Base-by-base conservation (phyloP, 2,329 filamentous ascomycete species). In the Leptodontidium sp. region DNA sequence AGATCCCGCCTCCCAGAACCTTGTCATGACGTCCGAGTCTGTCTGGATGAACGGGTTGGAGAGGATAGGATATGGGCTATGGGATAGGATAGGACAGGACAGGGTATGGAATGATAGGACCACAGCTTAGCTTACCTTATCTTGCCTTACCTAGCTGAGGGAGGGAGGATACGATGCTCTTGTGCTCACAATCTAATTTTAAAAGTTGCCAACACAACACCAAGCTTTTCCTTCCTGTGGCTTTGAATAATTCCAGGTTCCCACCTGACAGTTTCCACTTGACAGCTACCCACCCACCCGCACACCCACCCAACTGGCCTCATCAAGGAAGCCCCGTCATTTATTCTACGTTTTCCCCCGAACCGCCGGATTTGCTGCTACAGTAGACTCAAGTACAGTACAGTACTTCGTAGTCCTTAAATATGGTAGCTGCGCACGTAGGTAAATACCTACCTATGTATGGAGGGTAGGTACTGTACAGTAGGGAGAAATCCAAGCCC, bases 171-270 rank as follows among this genome's bases (percentile, higher is more conserved):
- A 4, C 17, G 7, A 47, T 15, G 43, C 17, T 47, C 43, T 47
- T 12, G 17, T n/a, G 29, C 52, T 32, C 52, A 55, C 53, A 57
- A 57, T 57, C 35, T 57, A 40, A 57, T 38, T 38, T 38, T 38
- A 57, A 57, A 57, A 38, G 29, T 57, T 21, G 53, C 53, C 53
- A 57, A 40, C 53, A 57, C 32, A 57, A 57, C 32, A 24, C 21
- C 53, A 38, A 57, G 35, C 6, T 17, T 15, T 21, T 17, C 15
- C 17, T 24, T 57, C n/a, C 53, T 21, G 21, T 21, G 21, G 21
- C 21, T 21, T 21, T 21, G 21, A 21, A 21, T 21, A 21, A 21
- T 21, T 21, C 21, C 21, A 53, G 50, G 53, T 40, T 57, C 40
- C 17, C 53, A 35, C 8, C 17, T n/a, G 52, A 21, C 21, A 21